Evolutionary conservation across 345 rosid species (phyloP), one percentile per base, ranked within the genome.

Genomic region (Fremontodendron californicum): DNA sequence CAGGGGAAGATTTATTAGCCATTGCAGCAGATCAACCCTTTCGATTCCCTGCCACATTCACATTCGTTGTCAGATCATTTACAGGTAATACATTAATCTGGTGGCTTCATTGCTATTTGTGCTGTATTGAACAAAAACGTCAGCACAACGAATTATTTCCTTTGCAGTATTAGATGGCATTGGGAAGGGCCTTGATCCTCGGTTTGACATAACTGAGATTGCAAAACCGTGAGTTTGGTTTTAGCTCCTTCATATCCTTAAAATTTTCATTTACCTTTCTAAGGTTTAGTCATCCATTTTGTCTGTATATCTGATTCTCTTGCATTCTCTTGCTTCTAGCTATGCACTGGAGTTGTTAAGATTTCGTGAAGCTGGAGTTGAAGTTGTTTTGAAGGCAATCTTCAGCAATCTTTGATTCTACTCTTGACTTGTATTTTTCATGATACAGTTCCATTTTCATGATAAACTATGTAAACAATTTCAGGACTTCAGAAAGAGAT

Each of bases 11-110:
- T 84, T 85, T 96, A 66, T 86, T 96, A 83, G 83, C 99, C 82
- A 93, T 96, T 84, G 97, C 98, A 21, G 93, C 94, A 64, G 99
- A 96, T 86, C 99, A 96, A 83, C 99, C 99, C 80, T 96, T 96
- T 74, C 89, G 99, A 75, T 96, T 96, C 82, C 98, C 98, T 6
- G 98, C 99, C 81, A 96, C 98, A 39, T 96, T 96, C 82, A 96
- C 99, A 74, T 96, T 95, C 85, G 98, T 96, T 78, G 99, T 96
- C 73, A 89, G 99, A 90, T 93, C 99, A 77, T 96, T 96, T 90
- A 93, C 99, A 86, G 98, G 99, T 95, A 79, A 74, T 45, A 16
- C 70, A 25, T 23, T 65, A 66, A 61, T 68, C 49, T 43, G 35
- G 66, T 71, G 51, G 54, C 18, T 80, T 77, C 4, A 57, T 74